Conservation (phyloP, 306 rosid species). For the Cicer yamashitae region DNA sequence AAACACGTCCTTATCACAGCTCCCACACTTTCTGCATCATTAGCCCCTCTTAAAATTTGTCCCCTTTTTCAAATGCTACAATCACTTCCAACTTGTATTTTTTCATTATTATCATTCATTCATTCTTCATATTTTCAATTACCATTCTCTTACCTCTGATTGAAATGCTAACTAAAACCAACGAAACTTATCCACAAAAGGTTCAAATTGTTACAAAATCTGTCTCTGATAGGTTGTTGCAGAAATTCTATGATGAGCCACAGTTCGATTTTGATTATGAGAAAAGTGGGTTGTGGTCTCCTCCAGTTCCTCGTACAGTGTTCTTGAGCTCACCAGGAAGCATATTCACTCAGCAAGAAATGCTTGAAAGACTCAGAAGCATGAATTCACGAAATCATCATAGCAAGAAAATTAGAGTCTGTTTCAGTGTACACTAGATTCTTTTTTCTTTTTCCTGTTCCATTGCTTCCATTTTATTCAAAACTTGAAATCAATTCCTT, state of each 20-base stretch:
- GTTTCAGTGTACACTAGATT: constrained; percentile 47
- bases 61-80: constrained; percentile 43
- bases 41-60: constrained; percentile 42
- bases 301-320: constrained; percentile 65
- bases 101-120: constrained; percentile 39
- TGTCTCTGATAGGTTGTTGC: constrained; percentile 65
- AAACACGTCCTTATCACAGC: constrained; percentile 66
- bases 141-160: constrained; percentile 37
- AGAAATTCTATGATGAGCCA: constrained; percentile 70
- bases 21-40: constrained; percentile 46
- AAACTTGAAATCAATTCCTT: not conserved
- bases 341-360: constrained; percentile 59
- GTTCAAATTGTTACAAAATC: constrained; percentile 65
- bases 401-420: constrained; percentile 40
- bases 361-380: constrained; percentile 60
- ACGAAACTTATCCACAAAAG: constrained; percentile 35
- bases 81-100: constrained; percentile 43
- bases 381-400: constrained; percentile 32
- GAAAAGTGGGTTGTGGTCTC: constrained; percentile 90
- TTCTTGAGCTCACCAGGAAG: constrained; percentile 69
- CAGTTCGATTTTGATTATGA: constrained; percentile 72
- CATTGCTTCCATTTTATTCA: constrained; percentile 38
- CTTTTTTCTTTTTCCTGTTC: constrained; percentile 38
- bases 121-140: constrained; percentile 15
- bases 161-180: constrained; percentile 44